Evolutionary conservation across 2,329 filamentous ascomycete genomes (phyloP).

Genomic region (Aspergillus terreus): DNA sequence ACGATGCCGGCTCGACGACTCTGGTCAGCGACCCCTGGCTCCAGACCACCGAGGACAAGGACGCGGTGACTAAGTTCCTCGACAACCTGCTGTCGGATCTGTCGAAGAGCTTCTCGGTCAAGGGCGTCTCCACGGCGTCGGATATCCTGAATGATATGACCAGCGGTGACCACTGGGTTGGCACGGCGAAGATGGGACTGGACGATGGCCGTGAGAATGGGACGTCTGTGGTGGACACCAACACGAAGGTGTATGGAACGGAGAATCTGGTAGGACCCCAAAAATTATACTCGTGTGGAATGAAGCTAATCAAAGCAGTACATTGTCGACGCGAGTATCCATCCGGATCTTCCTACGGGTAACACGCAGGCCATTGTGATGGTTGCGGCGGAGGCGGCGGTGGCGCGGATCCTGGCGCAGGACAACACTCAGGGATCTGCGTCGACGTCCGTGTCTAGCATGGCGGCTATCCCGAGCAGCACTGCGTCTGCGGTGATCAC

Average conservation of each 20-base stretch:
- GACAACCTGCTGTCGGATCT: constrained; percentile 11
- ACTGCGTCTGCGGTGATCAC: no score
- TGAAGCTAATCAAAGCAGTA: constrained; percentile 34
- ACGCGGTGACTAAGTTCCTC: constrained; percentile 12
- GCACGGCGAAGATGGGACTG: constrained; percentile 59
- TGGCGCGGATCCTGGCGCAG: not conserved
- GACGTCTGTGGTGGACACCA: constrained; percentile 58
- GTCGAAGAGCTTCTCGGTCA: constrained; percentile 14
- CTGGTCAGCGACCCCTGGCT: constrained; percentile 14
- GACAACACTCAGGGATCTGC: not conserved
- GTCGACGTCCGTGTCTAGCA: not conserved
- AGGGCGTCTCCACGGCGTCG: constrained; percentile 7
- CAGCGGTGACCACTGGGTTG: constrained; percentile 44
- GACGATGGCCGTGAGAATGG: constrained; percentile 54
- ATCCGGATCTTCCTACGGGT: constrained; percentile 64
- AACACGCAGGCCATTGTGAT: constrained; percentile 66
- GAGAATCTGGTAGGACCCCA: constrained; percentile 53
- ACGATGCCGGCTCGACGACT: constrained; percentile 10
- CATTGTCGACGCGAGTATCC: constrained; percentile 65
- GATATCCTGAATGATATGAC: constrained; percentile 34
- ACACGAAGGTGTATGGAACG: constrained; percentile 64
- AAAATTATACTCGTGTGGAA: not conserved
- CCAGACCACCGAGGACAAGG: constrained; percentile 14
- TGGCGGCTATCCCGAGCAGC: not conserved
- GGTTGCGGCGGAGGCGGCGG: constrained; percentile 58